A percentile compares a stretch with the other conserved stretches of the same genome.
Conservation (phyloP, 805 yeast genomes). For the Wickerhamiella australiensis region DNA sequence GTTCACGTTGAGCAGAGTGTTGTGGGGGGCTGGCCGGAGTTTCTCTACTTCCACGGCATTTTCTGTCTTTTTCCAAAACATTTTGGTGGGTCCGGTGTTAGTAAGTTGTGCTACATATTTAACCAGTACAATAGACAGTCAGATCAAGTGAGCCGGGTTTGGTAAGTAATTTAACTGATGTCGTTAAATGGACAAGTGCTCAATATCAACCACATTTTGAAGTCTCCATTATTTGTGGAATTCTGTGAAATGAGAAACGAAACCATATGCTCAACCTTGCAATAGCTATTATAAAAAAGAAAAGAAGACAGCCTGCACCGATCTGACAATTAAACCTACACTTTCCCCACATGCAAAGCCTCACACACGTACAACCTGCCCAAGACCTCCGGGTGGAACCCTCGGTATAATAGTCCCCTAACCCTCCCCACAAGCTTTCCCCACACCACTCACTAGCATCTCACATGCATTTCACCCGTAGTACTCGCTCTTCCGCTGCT, state of each 20-base stretch:
- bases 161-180: no score
- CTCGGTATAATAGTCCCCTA: slow-evolving; percentile 1
- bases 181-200: no score
- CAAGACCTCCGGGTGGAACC: neutral
- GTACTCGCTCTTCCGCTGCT: slow-evolving; percentile 31
- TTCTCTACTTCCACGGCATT: neutral
- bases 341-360: no score
- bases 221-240: no score
- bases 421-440: slow-evolving; percentile 9
- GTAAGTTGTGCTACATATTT: neutral
- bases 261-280: no score
- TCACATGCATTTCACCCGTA: neutral
- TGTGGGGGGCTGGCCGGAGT: neutral
- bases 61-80: slow-evolving; percentile 2
- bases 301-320: no score
- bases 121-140: neutral
- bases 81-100: slow-evolving; percentile 1
- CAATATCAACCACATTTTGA: no score
- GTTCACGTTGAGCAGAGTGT: slow-evolving; percentile 34
- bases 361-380: no score
- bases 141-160: no score
- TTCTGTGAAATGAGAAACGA: no score
- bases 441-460: neutral
- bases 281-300: no score
- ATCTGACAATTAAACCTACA: no score